These are phyloP conservation scores for Fusarium transvaalense DNA, from an alignment of 2,329 filamentous ascomycete genomes.

Conservation along the genomic window DNA sequence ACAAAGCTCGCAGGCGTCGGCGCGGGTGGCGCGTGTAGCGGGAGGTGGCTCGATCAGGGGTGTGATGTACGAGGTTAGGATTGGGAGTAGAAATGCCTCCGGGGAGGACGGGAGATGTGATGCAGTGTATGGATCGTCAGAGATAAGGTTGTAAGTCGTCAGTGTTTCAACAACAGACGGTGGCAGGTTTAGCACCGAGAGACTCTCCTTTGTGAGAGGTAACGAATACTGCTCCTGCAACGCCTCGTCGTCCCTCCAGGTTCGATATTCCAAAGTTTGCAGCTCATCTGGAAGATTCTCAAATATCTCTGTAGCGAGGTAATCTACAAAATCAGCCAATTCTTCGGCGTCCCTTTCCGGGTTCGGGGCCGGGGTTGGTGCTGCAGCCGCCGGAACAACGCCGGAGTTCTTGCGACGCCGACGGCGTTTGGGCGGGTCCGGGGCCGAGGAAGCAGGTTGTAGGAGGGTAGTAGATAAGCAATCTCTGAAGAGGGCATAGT, in stretches of 20 bases:
- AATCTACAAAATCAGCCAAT: conserved; percentile 84
- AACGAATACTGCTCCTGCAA: conserved; percentile 69
- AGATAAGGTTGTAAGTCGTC: conserved; percentile 72
- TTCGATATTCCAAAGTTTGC: conserved; percentile 70
- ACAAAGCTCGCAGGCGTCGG: conserved; percentile 79
- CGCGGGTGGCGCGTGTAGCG: conserved; percentile 68
- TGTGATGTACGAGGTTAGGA: conserved; percentile 73
- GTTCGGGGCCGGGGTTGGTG: conserved; percentile 29
- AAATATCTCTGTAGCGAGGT: conserved; percentile 79
- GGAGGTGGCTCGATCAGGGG: conserved; percentile 72
- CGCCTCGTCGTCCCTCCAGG: conserved; percentile 55
- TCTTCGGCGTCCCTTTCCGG: conserved; percentile 68
- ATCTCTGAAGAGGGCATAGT: conserved; percentile 75
- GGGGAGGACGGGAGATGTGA: conserved; percentile 55
- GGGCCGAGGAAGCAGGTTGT: conserved; percentile 64
- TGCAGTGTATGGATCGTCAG: conserved; percentile 51
- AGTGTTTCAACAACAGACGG: conserved; percentile 75
- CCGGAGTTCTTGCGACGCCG: conserved; percentile 48
- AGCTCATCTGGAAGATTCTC: conserved; percentile 71
- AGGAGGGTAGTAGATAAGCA: conserved; percentile 78
- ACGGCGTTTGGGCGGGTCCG: conserved; percentile 61
- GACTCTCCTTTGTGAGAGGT: conserved; percentile 67
- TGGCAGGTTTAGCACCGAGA: conserved; percentile 64
- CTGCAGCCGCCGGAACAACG: conserved; percentile 14
- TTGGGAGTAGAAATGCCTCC: conserved; percentile 71